Base-by-base conservation (phyloP, 2,329 filamentous ascomycete genomes). In the Nemania sp. region DNA sequence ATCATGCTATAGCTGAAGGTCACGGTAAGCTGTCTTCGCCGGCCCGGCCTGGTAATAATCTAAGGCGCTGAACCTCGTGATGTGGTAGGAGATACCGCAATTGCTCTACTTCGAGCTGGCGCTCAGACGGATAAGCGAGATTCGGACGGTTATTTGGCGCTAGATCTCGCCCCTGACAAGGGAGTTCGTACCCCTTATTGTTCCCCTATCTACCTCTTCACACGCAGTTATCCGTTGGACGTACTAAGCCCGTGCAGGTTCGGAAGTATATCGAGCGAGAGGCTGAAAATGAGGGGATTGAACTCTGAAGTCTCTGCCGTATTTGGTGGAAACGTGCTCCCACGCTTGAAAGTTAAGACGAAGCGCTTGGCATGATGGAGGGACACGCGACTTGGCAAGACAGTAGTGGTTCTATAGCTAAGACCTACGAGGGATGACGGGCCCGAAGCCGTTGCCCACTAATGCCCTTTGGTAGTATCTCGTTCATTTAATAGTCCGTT, bases 231-330 rank as follows among this genome's bases (percentile, higher is more conserved):
- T 15, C 12, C 43, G 56, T 35, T 29, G 20, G 47, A 43, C 63
- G 65, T 37, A 66, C 63, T 61, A 40, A 59, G 25, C 35, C 52
- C 47, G 18, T 46, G 52, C 62, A 91, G 88, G 88, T 93, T 46
- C 85, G 86, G 66, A 86, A 83, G 60, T 97, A 90, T 75, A 90
- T 97, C 51, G 70, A 91, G 62, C 85, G 90, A 64, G 87, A 84
- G 60, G 91, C 91, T 11, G 92, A 96, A 77, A 85, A 87, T 57
- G 94, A 97, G 75, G 94, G 92, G 20, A 89, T 97, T 68, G 90
- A 84, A 51, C 70, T 86, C 54, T 77, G 67, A 67, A 52, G 13
- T 46, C n/a, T 37, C 54, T 42, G 46, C 12, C 25, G 37, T 20
- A 37, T 32, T 6, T 10, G 15, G 42, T 21, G 45, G 37, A 35